phyloP scores from a whole-genome alignment of 306 rosid species.

The Arachis hypogaea region DNA sequence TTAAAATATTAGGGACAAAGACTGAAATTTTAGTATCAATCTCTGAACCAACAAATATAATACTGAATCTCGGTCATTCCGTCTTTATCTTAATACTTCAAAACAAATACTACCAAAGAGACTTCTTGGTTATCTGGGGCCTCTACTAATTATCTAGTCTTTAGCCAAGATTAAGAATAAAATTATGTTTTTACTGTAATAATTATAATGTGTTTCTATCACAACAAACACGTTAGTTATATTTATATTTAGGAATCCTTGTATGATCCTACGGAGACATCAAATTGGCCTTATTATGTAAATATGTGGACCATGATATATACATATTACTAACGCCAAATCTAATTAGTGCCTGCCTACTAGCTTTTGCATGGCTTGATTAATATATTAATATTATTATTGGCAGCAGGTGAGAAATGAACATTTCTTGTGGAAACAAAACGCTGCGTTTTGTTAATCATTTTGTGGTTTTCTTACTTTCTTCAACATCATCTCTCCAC shows the following conservation, averaged over 20 bases:
- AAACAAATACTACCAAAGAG: too few species aligned
- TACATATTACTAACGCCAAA: neutral
- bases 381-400: neutral
- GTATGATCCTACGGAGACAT: neutral
- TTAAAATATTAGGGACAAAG: too few species aligned
- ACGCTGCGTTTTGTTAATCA: conserved; percentile 17
- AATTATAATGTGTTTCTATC: too few species aligned
- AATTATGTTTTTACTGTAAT: too few species aligned
- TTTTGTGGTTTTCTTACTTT: conserved; percentile 22
- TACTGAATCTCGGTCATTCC: too few species aligned
- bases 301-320: neutral
- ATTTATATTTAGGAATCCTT: neutral
- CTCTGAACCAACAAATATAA: too few species aligned
- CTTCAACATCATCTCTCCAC: conserved; percentile 22
- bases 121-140: too few species aligned
- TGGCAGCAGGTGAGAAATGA: conserved; percentile 9
- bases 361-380: conserved; percentile 11
- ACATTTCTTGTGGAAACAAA: neutral
- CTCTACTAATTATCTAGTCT: too few species aligned
- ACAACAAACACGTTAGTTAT: too few species aligned
- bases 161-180: too few species aligned
- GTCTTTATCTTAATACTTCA: too few species aligned
- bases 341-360: neutral
- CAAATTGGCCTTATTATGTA: neutral
- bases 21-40: too few species aligned